Percentiles rank a stretch among this genome's conserved stretches.
Conservation (phyloP, 225 moss, liverwort and hornwort genomes). For the Anthoceros angustus region DNA sequence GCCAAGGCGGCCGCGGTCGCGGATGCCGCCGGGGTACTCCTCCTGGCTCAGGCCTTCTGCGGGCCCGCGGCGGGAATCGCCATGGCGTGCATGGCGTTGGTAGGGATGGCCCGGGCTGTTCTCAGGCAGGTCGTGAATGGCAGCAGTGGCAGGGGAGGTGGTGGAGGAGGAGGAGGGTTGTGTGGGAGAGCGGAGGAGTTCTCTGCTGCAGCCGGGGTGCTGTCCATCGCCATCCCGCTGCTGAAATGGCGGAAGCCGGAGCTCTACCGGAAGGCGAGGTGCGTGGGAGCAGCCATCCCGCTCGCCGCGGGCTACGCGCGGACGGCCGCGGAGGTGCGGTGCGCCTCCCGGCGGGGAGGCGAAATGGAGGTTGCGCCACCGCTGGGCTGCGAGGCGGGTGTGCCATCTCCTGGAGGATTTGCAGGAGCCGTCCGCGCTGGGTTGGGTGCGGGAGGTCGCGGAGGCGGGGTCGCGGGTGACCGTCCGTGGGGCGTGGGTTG, state of each 20-base stretch:
- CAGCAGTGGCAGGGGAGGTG: conserved; percentile 7
- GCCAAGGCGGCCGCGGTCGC: conserved; percentile 38
- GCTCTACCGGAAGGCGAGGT: conserved; percentile 47
- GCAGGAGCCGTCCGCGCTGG: conserved; percentile 37
- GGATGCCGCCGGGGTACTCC: conserved; percentile 69
- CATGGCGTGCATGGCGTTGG: conserved; percentile 56
- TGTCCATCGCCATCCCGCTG: conserved; percentile 67
- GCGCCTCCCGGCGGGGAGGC: too few species aligned
- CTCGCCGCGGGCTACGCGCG: conserved; percentile 68
- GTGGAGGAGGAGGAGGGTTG: conserved; percentile 16
- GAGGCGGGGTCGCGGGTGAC: neutral
- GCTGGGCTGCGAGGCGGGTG: conserved; percentile 87
- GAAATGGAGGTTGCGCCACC: conserved; percentile 70
- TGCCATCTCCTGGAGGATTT: conserved; percentile 56
- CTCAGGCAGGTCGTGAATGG: conserved; percentile 23
- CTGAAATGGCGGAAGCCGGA: conserved; percentile 33
- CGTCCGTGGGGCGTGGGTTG: neutral
- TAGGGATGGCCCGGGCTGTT: conserved; percentile 38
- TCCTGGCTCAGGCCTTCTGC: conserved; percentile 57
- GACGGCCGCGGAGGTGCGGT: conserved; percentile 40
- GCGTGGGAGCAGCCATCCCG: conserved; percentile 69
- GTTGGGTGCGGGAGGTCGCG: neutral
- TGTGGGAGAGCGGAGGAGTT: conserved; percentile 38
- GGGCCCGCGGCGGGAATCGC: conserved; percentile 53
- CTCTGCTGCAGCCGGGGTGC: conserved; percentile 53